phyloP scores from a whole-genome alignment of 495 filamentous ascomycete genomes.

The Astrocystis sublimbata region DNA sequence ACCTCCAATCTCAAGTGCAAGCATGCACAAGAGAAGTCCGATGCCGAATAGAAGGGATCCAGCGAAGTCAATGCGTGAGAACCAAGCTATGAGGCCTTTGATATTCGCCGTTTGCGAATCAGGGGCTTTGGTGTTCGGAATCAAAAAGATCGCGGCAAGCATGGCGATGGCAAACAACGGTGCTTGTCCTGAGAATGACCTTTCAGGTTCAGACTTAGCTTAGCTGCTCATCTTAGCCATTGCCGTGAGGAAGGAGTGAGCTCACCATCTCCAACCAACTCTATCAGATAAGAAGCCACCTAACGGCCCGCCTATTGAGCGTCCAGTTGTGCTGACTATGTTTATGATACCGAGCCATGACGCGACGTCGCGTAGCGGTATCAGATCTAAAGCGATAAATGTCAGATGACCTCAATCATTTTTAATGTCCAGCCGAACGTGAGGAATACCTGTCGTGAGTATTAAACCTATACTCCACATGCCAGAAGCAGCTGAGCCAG shows the following conservation, averaged over 20 bases:
- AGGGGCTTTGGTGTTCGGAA: constrained; percentile 31
- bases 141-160: constrained; percentile 47
- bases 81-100: constrained; percentile 27
- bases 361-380: constrained; percentile 67
- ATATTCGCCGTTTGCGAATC: neutral
- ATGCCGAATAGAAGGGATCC: constrained; percentile 42
- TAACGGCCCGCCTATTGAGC: constrained; percentile 64
- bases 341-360: constrained; percentile 68
- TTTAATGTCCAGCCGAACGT: neutral
- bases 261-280: constrained; percentile 66
- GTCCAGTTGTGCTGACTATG: constrained; percentile 61
- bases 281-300: constrained; percentile 66
- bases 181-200: constrained; percentile 63
- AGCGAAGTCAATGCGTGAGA: constrained; percentile 57
- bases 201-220: constrained; percentile 23
- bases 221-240: neutral
- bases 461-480: constrained; percentile 58
- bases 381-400: constrained; percentile 48
- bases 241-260: neutral
- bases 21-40: constrained; percentile 50
- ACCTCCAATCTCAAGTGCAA: constrained; percentile 62
- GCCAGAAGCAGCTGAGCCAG: constrained; percentile 61
- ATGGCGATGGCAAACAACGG: constrained; percentile 58
- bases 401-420: neutral
- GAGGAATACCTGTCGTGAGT: constrained; percentile 57